These are phyloP conservation scores for Cryptococcus amylolentus DNA, from an alignment of 1,284 basidiomycete species.

Conservation along the genomic window DNA sequence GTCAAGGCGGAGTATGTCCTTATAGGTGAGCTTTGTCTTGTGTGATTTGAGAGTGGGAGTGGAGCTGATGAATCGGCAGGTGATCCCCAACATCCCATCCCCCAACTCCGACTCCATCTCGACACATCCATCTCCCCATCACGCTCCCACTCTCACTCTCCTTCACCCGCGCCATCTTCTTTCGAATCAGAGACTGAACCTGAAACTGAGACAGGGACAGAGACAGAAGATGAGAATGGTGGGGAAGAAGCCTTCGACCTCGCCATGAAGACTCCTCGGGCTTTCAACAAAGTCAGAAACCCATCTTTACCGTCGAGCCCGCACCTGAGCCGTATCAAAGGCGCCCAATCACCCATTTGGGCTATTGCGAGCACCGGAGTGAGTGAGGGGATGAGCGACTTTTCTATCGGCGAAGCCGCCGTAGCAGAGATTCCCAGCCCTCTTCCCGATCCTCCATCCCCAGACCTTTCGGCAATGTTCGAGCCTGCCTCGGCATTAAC, in stretches of 20 bases:
- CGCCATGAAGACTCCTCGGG: constrained; percentile 4
- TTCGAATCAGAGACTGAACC: constrained; percentile 7
- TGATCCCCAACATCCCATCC: constrained; percentile 38
- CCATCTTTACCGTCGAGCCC: constrained; percentile 39
- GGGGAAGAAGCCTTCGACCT: constrained; percentile 8
- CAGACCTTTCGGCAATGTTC: background rate
- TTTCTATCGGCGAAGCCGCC: constrained; percentile 34
- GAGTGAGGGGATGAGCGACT: constrained; percentile 24
- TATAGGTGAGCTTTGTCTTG: constrained; percentile 30
- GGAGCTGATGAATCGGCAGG: constrained; percentile 21
- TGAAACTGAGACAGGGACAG: constrained; percentile 21
- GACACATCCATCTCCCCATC: constrained; percentile 7
- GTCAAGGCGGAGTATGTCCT: constrained; percentile 49
- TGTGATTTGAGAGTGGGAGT: background rate
- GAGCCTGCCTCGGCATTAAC: background rate
- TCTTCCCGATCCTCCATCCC: background rate
- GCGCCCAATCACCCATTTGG: constrained; percentile 45
- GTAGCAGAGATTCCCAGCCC: constrained; percentile 4
- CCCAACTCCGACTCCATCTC: constrained; percentile 44
- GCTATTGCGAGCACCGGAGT: constrained; percentile 34
- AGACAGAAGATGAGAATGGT: constrained; percentile 27
- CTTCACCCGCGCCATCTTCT: constrained; percentile 12
- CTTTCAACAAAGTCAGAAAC: constrained; percentile 7
- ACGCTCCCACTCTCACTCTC: constrained; percentile 14
- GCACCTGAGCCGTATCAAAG: constrained; percentile 24